phyloP scores from a whole-genome alignment of 2,329 filamentous ascomycete genomes.

The Stromatinia cepivora region DNA sequence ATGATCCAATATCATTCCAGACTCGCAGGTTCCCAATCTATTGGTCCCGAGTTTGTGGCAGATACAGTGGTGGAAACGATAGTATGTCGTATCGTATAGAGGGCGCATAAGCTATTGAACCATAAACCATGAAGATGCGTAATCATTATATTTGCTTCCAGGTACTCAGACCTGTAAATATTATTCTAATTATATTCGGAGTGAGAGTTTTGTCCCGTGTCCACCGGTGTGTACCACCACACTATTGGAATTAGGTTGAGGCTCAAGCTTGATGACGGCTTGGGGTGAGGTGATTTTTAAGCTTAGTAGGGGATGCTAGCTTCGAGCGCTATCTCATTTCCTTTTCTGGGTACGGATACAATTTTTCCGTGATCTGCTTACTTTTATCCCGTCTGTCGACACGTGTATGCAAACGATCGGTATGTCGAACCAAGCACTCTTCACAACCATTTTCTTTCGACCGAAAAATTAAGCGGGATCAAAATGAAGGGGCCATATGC shows the following conservation, averaged over 20 bases:
- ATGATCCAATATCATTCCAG: no score
- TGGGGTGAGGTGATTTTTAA: conserved; percentile 1
- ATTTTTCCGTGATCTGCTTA: not conserved
- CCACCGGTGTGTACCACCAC: not conserved
- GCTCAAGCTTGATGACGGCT: not conserved
- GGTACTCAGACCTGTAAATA: not conserved
- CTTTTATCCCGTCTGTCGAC: not conserved
- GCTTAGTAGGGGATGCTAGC: not conserved
- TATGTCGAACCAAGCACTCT: no score
- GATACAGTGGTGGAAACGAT: no score
- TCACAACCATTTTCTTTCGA: no score
- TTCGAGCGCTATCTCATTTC: no score
- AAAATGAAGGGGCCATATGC: not conserved
- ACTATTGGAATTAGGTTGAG: not conserved
- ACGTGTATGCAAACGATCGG: no score
- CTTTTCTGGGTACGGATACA: no score
- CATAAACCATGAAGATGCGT: not conserved
- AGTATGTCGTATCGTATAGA: not conserved
- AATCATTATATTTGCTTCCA: not conserved
- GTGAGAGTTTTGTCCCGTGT: not conserved
- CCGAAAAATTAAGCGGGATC: not conserved
- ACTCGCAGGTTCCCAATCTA: no score
- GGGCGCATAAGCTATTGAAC: not conserved
- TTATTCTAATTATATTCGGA: not conserved
- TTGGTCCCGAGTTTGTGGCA: no score